Conservation (phyloP, 768 basidiomycete species). For the Flagelloscypha sp. region DNA sequence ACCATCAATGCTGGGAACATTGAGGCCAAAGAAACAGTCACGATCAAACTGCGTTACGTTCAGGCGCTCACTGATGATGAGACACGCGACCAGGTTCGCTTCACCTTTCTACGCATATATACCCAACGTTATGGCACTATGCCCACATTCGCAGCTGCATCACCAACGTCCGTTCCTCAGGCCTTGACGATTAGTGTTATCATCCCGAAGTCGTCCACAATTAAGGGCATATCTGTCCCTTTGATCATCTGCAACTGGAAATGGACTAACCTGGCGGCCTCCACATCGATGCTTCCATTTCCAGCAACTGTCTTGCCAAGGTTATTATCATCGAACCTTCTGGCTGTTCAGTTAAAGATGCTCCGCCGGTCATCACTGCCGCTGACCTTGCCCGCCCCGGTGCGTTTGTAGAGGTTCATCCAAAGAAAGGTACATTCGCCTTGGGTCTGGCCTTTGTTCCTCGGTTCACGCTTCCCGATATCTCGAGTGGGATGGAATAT, state of each 20-base stretch:
- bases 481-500: constrained; percentile 1
- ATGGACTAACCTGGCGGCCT: too few species aligned
- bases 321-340: too few species aligned
- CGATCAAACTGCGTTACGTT: not conserved
- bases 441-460: not conserved
- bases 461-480: not conserved
- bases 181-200: too few species aligned
- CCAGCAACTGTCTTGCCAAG: too few species aligned
- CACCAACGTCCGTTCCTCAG: too few species aligned
- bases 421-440: not conserved
- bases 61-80: constrained; percentile 1
- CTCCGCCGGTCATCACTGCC: not conserved
- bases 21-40: not conserved
- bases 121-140: not conserved
- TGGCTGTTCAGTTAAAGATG: not conserved
- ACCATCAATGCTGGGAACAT: not conserved
- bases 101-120: not conserved
- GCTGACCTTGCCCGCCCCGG: not conserved
- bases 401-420: not conserved
- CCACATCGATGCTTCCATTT: too few species aligned
- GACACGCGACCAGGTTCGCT: not conserved
- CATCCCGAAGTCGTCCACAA: too few species aligned
- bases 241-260: too few species aligned
- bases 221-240: too few species aligned
- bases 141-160: too few species aligned